Evolutionary conservation across 2,329 filamentous ascomycete species (phyloP).

Genomic region (Fusarium goolgardi): DNA sequence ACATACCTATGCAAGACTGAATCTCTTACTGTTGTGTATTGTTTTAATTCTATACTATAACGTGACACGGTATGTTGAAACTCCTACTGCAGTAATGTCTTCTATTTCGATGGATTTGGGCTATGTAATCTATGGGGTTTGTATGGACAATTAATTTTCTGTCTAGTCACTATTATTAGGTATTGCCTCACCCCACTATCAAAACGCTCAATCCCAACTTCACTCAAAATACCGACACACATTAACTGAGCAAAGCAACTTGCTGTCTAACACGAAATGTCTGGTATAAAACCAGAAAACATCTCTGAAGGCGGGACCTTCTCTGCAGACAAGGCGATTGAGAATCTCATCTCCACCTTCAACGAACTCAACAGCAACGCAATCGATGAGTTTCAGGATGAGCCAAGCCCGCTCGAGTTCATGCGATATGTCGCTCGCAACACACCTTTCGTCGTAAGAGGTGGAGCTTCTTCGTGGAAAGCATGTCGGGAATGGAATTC

Average conservation of each 20-base stretch:
- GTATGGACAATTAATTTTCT: neutral
- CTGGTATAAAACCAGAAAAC: neutral
- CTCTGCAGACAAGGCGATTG: slow-evolving; percentile 41
- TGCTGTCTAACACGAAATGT: neutral
- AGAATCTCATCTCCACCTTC: slow-evolving; percentile 73
- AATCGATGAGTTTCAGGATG: slow-evolving; percentile 70
- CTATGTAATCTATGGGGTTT: neutral
- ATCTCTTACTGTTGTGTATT: neutral
- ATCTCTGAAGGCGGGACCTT: neutral
- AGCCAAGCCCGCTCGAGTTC: slow-evolving; percentile 81
- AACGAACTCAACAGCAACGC: slow-evolving; percentile 74
- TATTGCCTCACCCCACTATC: slow-evolving; percentile 1
- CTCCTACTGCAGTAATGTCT: neutral
- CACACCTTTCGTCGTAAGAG: slow-evolving; percentile 77
- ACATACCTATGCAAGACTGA: neutral
- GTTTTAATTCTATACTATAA: neutral
- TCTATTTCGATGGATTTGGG: neutral
- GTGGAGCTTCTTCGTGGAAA: slow-evolving; percentile 71
- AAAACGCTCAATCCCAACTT: neutral
- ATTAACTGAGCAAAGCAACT: neutral
- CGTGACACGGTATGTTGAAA: rapidly evolving
- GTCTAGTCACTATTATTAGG: neutral
- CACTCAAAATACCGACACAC: neutral
- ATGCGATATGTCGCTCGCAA: slow-evolving; percentile 81
- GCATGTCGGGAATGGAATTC: slow-evolving; percentile 73